Conservation (phyloP, 352 stramenopile species). For the Elongisporangium prolatum region DNA sequence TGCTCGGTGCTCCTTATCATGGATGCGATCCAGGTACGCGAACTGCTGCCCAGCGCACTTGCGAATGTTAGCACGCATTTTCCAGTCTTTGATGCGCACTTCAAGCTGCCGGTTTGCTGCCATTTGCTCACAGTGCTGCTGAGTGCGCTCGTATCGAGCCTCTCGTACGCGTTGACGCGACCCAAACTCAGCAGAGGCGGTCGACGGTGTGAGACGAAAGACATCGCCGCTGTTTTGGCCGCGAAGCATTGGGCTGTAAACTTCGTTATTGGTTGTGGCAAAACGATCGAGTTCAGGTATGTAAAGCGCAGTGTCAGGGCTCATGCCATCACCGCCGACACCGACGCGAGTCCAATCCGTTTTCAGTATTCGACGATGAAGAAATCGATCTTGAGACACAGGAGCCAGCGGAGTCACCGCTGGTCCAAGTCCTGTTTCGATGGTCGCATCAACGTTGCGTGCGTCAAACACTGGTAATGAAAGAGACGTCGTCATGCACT, state of each 20-base stretch:
- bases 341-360: conserved; percentile 83
- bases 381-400: conserved; percentile 50
- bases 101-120: conserved; percentile 20
- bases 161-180: conserved; percentile 23
- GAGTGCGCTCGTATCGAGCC: conserved; percentile 38
- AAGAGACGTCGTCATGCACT: neutral
- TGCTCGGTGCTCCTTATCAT: conserved; percentile 52
- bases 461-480: neutral
- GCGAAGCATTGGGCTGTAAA: conserved; percentile 51
- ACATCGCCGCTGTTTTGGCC: conserved; percentile 31
- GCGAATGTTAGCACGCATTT: conserved; percentile 39
- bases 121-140: conserved; percentile 31
- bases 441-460: neutral
- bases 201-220: conserved; percentile 26
- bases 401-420: conserved; percentile 15
- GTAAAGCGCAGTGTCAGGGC: conserved; percentile 40
- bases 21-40: conserved; percentile 50
- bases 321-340: conserved; percentile 53
- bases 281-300: conserved; percentile 42
- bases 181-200: conserved; percentile 27
- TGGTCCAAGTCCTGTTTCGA: conserved; percentile 17
- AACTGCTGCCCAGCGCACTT: conserved; percentile 46
- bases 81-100: conserved; percentile 48
- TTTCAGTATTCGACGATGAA: conserved; percentile 41
- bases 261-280: conserved; percentile 35